phyloP scores from a whole-genome alignment of 345 rosid genomes.

The Euphorbia peplus region DNA sequence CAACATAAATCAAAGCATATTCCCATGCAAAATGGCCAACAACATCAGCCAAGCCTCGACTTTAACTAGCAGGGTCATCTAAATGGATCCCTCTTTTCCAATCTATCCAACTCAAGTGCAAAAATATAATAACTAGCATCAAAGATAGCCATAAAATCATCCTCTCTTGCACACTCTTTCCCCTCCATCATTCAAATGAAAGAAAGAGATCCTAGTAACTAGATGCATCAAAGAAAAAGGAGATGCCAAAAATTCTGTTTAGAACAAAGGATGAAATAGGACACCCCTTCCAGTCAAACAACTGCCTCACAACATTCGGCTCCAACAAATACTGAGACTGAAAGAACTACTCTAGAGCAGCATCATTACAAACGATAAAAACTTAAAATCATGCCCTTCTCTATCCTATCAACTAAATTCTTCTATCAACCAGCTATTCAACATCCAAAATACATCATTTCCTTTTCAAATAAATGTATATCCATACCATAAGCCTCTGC shows the following conservation, averaged over 20 bases:
- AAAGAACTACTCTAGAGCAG: too few species aligned
- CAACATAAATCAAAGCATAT: neutral
- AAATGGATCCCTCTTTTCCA: too few species aligned
- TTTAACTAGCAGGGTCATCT: too few species aligned
- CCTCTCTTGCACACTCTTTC: too few species aligned
- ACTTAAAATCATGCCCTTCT: neutral
- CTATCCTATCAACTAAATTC: neutral
- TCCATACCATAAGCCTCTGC: neutral
- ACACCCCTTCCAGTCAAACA: too few species aligned
- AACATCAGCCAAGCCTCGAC: too few species aligned
- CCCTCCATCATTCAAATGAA: neutral
- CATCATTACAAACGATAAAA: too few species aligned
- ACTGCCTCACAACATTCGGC: too few species aligned
- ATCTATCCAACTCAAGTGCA: too few species aligned
- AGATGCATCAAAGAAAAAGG: neutral
- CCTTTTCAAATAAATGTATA: neutral
- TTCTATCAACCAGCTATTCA: neutral
- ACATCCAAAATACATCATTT: neutral
- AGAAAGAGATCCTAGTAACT: neutral
- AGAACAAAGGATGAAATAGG: neutral
- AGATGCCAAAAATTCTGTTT: neutral
- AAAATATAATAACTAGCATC: too few species aligned
- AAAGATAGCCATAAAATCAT: too few species aligned
- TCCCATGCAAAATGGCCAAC: neutral
- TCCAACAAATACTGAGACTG: too few species aligned